Conservation (phyloP, 495 filamentous ascomycete species). For the Niebla homalea region DNA sequence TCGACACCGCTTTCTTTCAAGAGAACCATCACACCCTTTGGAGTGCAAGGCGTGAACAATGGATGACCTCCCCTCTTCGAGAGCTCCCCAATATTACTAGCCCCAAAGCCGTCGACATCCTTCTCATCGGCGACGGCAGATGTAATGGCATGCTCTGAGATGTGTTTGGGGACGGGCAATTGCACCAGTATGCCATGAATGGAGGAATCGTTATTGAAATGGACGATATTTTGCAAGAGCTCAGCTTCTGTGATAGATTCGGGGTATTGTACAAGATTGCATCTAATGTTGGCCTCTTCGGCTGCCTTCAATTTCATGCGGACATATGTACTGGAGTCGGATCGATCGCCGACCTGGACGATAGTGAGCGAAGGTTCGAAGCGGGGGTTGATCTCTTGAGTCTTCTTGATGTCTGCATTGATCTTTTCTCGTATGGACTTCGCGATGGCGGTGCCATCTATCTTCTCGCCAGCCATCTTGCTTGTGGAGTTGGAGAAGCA, state of each 20-base stretch:
- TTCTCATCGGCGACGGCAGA: constrained; percentile 84
- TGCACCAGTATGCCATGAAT: constrained; percentile 93
- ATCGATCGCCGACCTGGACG: constrained; percentile 84
- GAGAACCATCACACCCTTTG: constrained; percentile 91
- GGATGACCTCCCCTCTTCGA: constrained; percentile 86
- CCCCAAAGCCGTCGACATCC: constrained; percentile 96
- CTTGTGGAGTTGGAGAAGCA: constrained; percentile 35
- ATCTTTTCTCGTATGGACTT: constrained; percentile 73
- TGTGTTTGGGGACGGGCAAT: constrained; percentile 73
- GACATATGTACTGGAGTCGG: constrained; percentile 97
- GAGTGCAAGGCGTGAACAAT: constrained; percentile 85
- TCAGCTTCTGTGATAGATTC: constrained; percentile 73
- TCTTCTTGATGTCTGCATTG: constrained; percentile 62
- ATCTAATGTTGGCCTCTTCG: constrained; percentile 82
- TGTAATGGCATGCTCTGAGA: constrained; percentile 80
- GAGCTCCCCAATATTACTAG: constrained; percentile 84
- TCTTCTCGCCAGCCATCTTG: constrained; percentile 74
- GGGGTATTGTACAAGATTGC: constrained; percentile 69
- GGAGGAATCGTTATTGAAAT: constrained; percentile 73
- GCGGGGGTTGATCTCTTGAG: constrained; percentile 66
- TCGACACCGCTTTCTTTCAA: constrained; percentile 73
- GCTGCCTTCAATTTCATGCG: constrained; percentile 99
- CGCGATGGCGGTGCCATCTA: constrained; percentile 91
- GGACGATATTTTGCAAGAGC: constrained; percentile 65
- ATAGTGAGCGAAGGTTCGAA: constrained; percentile 85